Evolutionary conservation across 2,329 filamentous ascomycete species (phyloP), one percentile per base, ranked within the genome.

Genomic region (Chrysosporium queenslandicum): DNA sequence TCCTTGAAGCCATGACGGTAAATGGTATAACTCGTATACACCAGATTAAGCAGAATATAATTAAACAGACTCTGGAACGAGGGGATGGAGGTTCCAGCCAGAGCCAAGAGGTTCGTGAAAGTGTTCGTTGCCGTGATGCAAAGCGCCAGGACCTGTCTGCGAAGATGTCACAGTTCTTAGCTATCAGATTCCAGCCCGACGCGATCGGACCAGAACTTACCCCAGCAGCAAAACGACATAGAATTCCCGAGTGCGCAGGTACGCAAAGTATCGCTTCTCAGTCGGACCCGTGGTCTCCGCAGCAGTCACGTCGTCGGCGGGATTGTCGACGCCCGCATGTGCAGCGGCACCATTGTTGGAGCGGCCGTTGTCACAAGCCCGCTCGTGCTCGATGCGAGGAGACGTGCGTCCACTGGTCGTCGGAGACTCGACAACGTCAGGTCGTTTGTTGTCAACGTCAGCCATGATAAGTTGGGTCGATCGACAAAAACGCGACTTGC

Each of bases 21-120:
- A 30, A 96, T 71, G 12, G 87, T 89, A 63, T 86, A 81, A 36
- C 81, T 77, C 21, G 87, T 85, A 74, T 94, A 98, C 65, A 96
- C 80, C 54, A 87, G 52, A 56, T 84, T 84, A 58, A 98, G 78
- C 46, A 96, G 72, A 40, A 89, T 77, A 71, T 98, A 98, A 72
- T 92, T 95, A 78, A 96, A 94, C 63, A 97, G 80, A 27, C 87
- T 88, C 73, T 98, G 92, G 74, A 97, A 95, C 52, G 92, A 88
- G 6, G 92, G 92, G 60, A 97, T 94, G 56, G 80, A 88, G 59
- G 85, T 90, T 46, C 82, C 78, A 57, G 78, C 70, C 4, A 71
- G 68, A 53, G 76, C 77, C 27, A 98, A 81, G 52, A 96, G 80
- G 23, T 78, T 80, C 34, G 85, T 87, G 65, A 97, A 87, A 45